These are phyloP conservation scores for Gardenia jasminoides DNA, from an alignment of 257 asterid species.

Conservation along the genomic window DNA sequence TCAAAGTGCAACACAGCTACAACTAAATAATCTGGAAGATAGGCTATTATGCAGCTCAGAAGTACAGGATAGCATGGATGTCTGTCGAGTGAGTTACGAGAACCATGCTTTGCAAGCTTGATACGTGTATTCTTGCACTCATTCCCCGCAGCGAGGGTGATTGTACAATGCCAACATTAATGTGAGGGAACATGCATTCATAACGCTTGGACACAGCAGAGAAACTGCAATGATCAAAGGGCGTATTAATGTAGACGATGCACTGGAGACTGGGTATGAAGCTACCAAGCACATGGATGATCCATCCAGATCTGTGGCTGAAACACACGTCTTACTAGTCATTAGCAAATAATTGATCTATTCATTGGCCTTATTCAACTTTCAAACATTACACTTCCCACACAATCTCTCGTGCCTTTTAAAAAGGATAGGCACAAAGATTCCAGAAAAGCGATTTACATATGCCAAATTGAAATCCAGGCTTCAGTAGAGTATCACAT, in stretches of 20 bases:
- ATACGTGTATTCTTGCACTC: not conserved
- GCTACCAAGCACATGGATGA: not conserved
- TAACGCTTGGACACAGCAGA: not conserved
- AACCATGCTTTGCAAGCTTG: not conserved
- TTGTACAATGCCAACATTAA: not conserved
- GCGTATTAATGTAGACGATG: not conserved
- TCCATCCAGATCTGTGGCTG: not conserved
- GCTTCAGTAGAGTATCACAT: constrained; percentile 9
- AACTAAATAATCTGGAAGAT: not conserved
- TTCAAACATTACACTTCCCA: not conserved
- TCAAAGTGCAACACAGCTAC: not conserved
- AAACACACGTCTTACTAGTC: not conserved
- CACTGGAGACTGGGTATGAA: not conserved
- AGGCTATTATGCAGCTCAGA: not conserved
- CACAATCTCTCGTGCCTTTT: not conserved
- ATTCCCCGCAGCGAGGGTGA: not conserved
- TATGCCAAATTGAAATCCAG: not conserved
- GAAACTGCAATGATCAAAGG: too few species aligned
- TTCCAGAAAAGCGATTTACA: not conserved
- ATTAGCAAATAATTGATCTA: not conserved
- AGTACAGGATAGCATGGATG: not conserved
- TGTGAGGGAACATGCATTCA: not conserved
- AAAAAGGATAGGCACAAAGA: not conserved
- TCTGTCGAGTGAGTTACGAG: not conserved
- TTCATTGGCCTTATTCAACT: not conserved